A percentile compares a stretch with the other conserved stretches of the same genome.
These are phyloP conservation scores for Ceratocystis smalleyi DNA, from an alignment of 2,329 filamentous ascomycete genomes.

Conservation along the genomic window DNA sequence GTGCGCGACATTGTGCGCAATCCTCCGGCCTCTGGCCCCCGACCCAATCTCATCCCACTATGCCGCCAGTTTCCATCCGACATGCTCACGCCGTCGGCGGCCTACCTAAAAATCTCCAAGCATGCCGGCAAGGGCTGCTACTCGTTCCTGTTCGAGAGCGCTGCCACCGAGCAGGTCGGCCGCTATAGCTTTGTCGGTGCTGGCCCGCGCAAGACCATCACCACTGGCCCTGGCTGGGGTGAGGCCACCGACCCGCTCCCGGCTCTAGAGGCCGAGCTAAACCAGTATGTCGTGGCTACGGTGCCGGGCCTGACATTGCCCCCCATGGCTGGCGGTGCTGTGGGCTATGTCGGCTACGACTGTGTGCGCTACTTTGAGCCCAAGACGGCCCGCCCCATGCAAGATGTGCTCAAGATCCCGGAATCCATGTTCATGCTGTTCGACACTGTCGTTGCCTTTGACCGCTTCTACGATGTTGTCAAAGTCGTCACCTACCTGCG, in stretches of 20 bases:
- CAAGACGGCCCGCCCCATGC: constrained; percentile 76
- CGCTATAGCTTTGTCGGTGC: constrained; percentile 92
- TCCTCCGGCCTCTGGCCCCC: constrained; percentile 22
- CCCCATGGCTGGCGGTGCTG: constrained; percentile 75
- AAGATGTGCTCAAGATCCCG: constrained; percentile 76
- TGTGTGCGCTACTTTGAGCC: constrained; percentile 97
- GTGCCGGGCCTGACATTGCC: constrained; percentile 73
- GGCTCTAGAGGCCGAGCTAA: constrained; percentile 64
- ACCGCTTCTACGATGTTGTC: constrained; percentile 83
- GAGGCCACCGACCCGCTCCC: constrained; percentile 72
- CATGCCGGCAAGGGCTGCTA: constrained; percentile 52
- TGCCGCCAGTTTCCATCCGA: constrained; percentile 79
- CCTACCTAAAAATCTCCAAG: constrained; percentile 79
- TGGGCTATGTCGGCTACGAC: constrained; percentile 95
- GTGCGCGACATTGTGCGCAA: constrained; percentile 30
- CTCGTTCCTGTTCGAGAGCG: constrained; percentile 92
- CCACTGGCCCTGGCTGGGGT: constrained; percentile 77
- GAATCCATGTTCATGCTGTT: constrained; percentile 96
- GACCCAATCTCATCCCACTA: constrained; percentile 62
- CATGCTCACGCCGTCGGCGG: constrained; percentile 83
- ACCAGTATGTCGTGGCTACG: constrained; percentile 61
- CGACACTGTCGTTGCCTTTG: constrained; percentile 85
- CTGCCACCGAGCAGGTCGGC: constrained; percentile 82
- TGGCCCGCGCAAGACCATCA: constrained; percentile 62
- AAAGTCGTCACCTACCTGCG: constrained; percentile 86